phyloP scores from a whole-genome alignment of 306 rosid species.

The Erythrophleum fordii region DNA sequence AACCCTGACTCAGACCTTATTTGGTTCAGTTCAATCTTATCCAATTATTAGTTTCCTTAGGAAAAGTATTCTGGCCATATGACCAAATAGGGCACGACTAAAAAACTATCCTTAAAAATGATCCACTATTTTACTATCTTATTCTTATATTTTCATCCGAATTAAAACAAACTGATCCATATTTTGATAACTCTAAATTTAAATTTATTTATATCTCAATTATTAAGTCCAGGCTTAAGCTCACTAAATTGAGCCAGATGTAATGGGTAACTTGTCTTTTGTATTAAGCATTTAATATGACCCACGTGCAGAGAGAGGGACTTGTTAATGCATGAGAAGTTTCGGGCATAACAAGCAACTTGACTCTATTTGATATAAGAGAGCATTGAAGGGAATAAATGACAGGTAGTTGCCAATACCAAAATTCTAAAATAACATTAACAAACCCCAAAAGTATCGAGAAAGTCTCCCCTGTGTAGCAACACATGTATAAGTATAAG shows the following conservation, averaged over 20 bases:
- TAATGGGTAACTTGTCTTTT: neutral
- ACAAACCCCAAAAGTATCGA: neutral
- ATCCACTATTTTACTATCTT: too few relatives aligned
- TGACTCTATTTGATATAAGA: neutral
- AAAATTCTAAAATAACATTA: neutral
- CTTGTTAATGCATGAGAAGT: neutral
- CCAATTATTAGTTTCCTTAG: too few relatives aligned
- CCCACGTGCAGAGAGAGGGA: neutral
- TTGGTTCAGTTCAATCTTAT: too few relatives aligned
- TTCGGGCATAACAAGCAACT: neutral
- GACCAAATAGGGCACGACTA: too few relatives aligned
- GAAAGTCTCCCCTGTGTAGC: neutral
- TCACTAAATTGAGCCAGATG: neutral
- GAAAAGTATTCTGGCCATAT: too few relatives aligned
- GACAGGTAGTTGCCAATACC: neutral
- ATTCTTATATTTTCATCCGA: too few relatives aligned
- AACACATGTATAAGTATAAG: too few relatives aligned
- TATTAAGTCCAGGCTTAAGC: neutral
- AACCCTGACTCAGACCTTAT: too few relatives aligned
- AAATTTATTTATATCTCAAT: too few relatives aligned
- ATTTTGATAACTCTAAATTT: too few relatives aligned
- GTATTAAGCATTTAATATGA: constrained; percentile 28
- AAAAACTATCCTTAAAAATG: too few relatives aligned
- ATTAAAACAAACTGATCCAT: too few relatives aligned
- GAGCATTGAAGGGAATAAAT: neutral